Base-by-base conservation (phyloP, 2,329 filamentous ascomycete species). In the Lecanicillium sp. region DNA sequence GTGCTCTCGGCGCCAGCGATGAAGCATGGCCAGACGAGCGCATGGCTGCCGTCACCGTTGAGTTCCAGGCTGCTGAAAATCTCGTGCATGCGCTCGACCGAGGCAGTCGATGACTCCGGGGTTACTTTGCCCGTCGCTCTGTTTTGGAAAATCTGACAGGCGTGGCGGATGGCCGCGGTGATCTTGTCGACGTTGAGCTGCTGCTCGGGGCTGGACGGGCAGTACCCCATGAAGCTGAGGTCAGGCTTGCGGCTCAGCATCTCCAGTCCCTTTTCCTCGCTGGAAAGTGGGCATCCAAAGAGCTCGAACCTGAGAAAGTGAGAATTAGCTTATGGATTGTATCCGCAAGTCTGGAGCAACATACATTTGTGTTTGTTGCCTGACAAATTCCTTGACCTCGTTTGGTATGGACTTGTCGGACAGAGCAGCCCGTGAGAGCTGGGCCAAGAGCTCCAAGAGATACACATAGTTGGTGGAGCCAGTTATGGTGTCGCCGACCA, bases 401-500 rank as follows among this genome's bases (percentile, higher is more conserved):
- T 39, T 45, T 0, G 61, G 53, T 0, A 63, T 48, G n/a, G 47
- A 48, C 1, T 49, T 40, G 1, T 58, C 55, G 5, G 51, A 54
- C 3, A 56, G 55, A 0, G 55, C 51, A 7, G 49, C 59, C 21
- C 55, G 51, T 0, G 54, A 54, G 2, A 69, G 52, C 19, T 58
- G 65, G 6, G 60, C 56, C 21, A 69, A 52, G 58, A 70, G 66
- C 42, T 66, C 59, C 1, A 68, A 52, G 0, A 70, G 56, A 42
- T 65, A 65, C 1, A 52, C 52, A 40, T 63, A 70, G 26, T 69
- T 67, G 17, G 58, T 58, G 3, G 66, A 64, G 1, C 66, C 67
- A 0, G 67, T 70, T 6, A 70, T 67, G 0, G 67, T 69, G 12
- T 70, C 67, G 0, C 67, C 67, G 0, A 70, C 66, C 0, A 70